These are phyloP conservation scores for Fusarium metavorans DNA, from an alignment of 2,329 filamentous ascomycete species.

Conservation along the genomic window DNA sequence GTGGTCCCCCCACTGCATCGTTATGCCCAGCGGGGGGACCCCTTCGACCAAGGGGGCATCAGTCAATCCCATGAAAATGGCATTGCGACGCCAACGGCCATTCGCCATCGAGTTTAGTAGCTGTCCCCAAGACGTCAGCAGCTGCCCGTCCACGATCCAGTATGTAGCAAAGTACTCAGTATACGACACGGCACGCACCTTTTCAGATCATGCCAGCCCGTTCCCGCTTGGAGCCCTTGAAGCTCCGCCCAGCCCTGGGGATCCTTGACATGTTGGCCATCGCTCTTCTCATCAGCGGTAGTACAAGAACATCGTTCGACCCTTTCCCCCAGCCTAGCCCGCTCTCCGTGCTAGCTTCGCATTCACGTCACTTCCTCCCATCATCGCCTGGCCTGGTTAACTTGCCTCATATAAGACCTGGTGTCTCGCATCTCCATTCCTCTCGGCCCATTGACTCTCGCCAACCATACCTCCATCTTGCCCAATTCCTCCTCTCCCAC, in stretches of 20 bases:
- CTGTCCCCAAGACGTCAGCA: conserved; percentile 44
- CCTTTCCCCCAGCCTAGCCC: conserved; percentile 38
- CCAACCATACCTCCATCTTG: conserved; percentile 8
- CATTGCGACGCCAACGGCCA: conserved; percentile 46
- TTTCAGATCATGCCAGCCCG: conserved; percentile 44
- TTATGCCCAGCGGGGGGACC: conserved; percentile 28
- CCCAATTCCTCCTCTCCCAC: conserved; percentile 8
- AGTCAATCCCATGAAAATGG: conserved; percentile 46
- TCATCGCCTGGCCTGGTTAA: conserved; percentile 8
- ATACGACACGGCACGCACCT: conserved; percentile 40
- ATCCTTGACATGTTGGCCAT: conserved; percentile 46
- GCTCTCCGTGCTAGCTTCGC: conserved; percentile 39
- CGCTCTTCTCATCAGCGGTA: conserved; percentile 37
- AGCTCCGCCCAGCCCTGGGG: conserved; percentile 41
- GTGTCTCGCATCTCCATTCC: conserved; percentile 28
- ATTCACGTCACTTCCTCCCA: conserved; percentile 41
- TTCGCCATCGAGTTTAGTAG: conserved; percentile 43
- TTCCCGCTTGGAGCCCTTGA: conserved; percentile 39
- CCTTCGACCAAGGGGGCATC: conserved; percentile 33
- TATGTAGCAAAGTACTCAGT: conserved; percentile 23
- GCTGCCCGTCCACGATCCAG: conserved; percentile 21
- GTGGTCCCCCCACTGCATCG: conserved; percentile 42
- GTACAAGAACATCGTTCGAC: conserved; percentile 47
- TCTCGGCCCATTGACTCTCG: conserved; percentile 24
- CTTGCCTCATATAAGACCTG: conserved; percentile 41